Conservation (phyloP, 1,284 basidiomycete species). For the Polyporus tsugae region DNA sequence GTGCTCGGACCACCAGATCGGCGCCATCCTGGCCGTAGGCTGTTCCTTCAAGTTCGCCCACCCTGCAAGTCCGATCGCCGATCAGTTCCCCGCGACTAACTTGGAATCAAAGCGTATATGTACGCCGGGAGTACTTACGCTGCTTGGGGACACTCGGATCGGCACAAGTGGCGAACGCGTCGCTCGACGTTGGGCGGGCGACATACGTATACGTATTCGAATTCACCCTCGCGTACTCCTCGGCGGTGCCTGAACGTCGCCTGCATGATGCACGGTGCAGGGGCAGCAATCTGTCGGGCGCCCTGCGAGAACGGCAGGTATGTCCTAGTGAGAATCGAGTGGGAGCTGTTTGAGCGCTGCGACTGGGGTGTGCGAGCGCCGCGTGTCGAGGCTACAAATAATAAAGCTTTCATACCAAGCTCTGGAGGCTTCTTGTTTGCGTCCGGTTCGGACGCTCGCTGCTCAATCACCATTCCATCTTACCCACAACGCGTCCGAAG, state of each 20-base stretch:
- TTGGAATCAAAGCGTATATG: not conserved
- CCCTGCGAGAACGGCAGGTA: conserved; percentile 47
- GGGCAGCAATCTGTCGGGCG: conserved; percentile 53
- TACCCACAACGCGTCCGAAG: too few relatives aligned
- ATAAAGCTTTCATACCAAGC: too few relatives aligned
- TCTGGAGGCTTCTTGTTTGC: too few relatives aligned
- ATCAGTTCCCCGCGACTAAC: not conserved
- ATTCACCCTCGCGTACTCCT: conserved; percentile 52
- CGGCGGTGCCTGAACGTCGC: conserved; percentile 53
- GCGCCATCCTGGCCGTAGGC: conserved; percentile 51
- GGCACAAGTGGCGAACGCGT: conserved; percentile 54
- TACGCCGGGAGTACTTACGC: conserved; percentile 47
- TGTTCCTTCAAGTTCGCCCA: conserved; percentile 73
- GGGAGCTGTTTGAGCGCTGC: too few relatives aligned
- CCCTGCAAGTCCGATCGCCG: conserved; percentile 42
- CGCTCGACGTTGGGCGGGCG: conserved; percentile 53
- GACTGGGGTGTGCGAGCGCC: too few relatives aligned
- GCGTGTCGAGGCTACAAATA: too few relatives aligned
- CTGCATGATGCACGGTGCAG: conserved; percentile 56
- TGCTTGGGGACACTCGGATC: conserved; percentile 47
- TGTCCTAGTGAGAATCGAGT: not conserved
- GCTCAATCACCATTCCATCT: too few relatives aligned
- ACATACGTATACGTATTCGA: conserved; percentile 57
- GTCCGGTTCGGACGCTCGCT: too few relatives aligned
- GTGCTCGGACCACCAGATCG: conserved; percentile 30